Conservation (phyloP, 2,329 filamentous ascomycete genomes). For the Dothistroma septosporum region DNA sequence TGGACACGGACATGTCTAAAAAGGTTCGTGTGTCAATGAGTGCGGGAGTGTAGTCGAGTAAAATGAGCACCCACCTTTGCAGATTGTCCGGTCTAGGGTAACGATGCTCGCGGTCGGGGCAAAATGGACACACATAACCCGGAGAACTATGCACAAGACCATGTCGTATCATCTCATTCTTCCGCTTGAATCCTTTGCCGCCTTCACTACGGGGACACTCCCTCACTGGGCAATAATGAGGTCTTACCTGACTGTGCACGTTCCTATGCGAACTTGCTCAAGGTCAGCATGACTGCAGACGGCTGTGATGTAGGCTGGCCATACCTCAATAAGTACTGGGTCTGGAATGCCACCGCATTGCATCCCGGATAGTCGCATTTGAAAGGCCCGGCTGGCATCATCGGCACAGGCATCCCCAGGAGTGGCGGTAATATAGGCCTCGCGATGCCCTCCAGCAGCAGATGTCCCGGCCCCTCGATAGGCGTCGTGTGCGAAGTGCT, state of each 20-base stretch:
- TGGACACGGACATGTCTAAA: constrained; percentile 85
- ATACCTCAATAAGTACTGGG: constrained; percentile 68
- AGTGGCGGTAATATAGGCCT: constrained; percentile 30
- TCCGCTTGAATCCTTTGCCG: constrained; percentile 65
- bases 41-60: neutral
- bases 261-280: constrained; percentile 62
- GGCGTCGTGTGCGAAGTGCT: constrained; percentile 37
- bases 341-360: constrained; percentile 70
- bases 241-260: constrained; percentile 60
- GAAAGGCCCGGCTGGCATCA: constrained; percentile 44
- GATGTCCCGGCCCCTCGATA: constrained; percentile 31
- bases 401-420: constrained; percentile 33
- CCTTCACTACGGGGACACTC: constrained; percentile 56
- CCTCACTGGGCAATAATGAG: constrained; percentile 59
- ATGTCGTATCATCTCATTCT: constrained; percentile 68
- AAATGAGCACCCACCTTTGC: constrained; percentile 63
- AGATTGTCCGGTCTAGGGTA: constrained; percentile 95
- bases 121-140: constrained; percentile 94
- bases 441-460: constrained; percentile 26
- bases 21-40: constrained; percentile 1
- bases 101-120: constrained; percentile 85
- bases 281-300: neutral
- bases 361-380: constrained; percentile 62
- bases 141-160: constrained; percentile 91
- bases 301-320: too few species aligned